A percentile compares a stretch with the other conserved stretches of the same genome.
phyloP scores from a whole-genome alignment of 2,329 filamentous ascomycete genomes.

The Epichloe gansuensis region DNA sequence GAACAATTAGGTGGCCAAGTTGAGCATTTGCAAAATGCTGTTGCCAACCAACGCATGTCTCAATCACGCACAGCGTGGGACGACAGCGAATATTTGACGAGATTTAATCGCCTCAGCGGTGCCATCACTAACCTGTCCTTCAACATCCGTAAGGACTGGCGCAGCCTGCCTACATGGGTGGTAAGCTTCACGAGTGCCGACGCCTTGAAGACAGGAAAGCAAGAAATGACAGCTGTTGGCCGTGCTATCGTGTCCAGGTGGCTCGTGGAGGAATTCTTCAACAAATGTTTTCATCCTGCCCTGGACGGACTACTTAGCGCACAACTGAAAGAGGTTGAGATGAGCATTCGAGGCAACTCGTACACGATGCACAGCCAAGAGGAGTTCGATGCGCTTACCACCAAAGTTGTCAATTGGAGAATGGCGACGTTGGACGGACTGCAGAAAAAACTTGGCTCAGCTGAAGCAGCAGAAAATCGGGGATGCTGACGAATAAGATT shows the following conservation, averaged over 20 bases:
- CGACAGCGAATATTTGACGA: slow-evolving; percentile 82
- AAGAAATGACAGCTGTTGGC: slow-evolving; percentile 95
- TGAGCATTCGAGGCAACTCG: slow-evolving; percentile 70
- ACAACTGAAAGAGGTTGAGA: slow-evolving; percentile 75
- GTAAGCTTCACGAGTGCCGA: slow-evolving; percentile 70
- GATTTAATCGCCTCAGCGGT: slow-evolving; percentile 84
- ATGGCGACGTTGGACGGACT: slow-evolving; percentile 91
- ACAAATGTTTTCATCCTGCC: slow-evolving; percentile 83
- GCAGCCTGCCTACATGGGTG: slow-evolving; percentile 68
- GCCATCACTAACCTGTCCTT: slow-evolving; percentile 92
- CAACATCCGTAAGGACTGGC: slow-evolving; percentile 94
- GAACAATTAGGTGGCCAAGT: slow-evolving; percentile 79
- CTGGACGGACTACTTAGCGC: slow-evolving; percentile 65
- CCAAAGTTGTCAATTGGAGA: slow-evolving; percentile 85
- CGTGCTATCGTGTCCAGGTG: slow-evolving; percentile 80
- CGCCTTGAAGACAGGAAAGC: slow-evolving; percentile 74
- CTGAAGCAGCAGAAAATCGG: slow-evolving; percentile 54
- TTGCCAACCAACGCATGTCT: slow-evolving; percentile 90
- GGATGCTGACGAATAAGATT: slow-evolving; percentile 56
- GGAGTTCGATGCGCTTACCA: slow-evolving; percentile 76
- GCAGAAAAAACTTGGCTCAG: slow-evolving; percentile 52
- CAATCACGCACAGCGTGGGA: slow-evolving; percentile 90
- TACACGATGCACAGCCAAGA: slow-evolving; percentile 66
- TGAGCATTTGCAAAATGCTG: slow-evolving; percentile 90
- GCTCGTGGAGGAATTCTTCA: slow-evolving; percentile 84